phyloP scores from a whole-genome alignment of 225 moss, liverwort and hornwort species.

The Antitrichia curtipendula region DNA sequence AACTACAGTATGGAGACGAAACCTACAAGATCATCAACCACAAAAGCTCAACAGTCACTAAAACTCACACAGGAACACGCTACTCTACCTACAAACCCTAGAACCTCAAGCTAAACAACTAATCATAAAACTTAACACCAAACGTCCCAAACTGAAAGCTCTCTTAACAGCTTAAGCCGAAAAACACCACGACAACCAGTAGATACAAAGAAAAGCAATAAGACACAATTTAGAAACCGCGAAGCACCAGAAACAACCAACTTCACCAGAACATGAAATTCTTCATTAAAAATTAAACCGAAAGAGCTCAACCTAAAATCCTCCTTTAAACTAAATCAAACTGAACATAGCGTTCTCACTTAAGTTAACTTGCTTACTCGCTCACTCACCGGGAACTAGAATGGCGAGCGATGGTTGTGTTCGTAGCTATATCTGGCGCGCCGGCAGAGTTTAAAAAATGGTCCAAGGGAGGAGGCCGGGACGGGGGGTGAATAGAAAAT shows the following conservation, averaged over 20 bases:
- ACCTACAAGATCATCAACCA: neutral
- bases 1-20: neutral
- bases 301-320: neutral
- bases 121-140: slow-evolving; percentile 13
- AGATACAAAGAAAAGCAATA: neutral
- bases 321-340: neutral
- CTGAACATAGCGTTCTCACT: neutral
- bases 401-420: neutral
- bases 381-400: neutral
- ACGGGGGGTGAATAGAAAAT: neutral
- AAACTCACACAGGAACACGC: neutral
- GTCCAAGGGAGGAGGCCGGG: neutral
- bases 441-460: slow-evolving; percentile 9
- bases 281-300: neutral
- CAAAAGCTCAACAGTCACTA: neutral
- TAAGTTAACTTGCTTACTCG: neutral
- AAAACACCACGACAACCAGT: neutral
- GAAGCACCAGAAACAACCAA: neutral
- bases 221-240: neutral
- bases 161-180: neutral
- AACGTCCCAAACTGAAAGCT: neutral
- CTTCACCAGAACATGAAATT: neutral
- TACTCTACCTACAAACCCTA: slow-evolving; percentile 14
- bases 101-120: neutral
- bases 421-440: neutral